These are phyloP conservation scores for Rhododendron simsii DNA, from an alignment of 148 eudicot genomes.

Conservation along the genomic window DNA sequence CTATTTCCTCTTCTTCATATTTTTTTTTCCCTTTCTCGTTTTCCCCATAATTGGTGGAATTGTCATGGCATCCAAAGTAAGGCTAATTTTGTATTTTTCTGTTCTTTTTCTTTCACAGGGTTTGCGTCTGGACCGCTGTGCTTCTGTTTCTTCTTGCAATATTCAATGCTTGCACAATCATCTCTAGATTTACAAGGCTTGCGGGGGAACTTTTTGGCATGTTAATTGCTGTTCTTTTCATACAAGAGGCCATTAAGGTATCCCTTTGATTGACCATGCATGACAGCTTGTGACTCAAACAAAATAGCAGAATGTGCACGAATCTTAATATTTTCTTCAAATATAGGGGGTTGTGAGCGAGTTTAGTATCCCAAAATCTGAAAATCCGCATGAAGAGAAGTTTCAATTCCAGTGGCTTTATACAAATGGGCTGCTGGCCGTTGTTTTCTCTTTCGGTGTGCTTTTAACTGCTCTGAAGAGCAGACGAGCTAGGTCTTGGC, in stretches of 20 bases:
- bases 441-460: conserved; percentile 66
- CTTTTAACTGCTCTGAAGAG: conserved; percentile 61
- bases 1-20: neutral
- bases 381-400: conserved; percentile 21
- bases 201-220: conserved; percentile 74
- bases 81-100: neutral
- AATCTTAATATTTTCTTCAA: neutral
- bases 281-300: neutral
- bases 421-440: conserved; percentile 62
- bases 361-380: conserved; percentile 43
- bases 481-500: conserved; percentile 72
- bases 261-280: neutral
- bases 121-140: conserved; percentile 59
- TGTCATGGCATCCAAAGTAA: neutral
- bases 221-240: conserved; percentile 58
- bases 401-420: conserved; percentile 59
- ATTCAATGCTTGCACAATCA: conserved; percentile 57
- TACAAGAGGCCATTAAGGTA: conserved; percentile 66
- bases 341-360: conserved; percentile 70
- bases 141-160: conserved; percentile 52
- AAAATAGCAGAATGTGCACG: neutral
- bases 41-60: too few species aligned
- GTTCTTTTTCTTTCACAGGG: conserved; percentile 30
- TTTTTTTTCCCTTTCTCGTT: neutral
- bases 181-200: conserved; percentile 57